A percentile compares a stretch with the other conserved stretches of the same genome.
Evolutionary conservation across 129 eudicot species (phyloP).

Genomic region (Ambrosia artemisiifolia): DNA sequence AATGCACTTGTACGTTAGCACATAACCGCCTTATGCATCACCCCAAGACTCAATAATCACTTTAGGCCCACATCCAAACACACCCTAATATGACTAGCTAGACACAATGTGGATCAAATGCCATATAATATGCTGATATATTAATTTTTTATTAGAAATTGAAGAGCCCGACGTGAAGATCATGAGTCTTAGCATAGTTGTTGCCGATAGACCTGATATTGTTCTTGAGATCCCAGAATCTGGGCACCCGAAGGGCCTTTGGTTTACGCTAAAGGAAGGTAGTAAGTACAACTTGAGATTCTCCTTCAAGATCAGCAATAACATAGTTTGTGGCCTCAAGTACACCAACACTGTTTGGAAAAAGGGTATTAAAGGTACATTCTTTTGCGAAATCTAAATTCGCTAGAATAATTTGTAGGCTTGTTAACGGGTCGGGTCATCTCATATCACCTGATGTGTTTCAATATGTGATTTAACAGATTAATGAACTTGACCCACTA

Average conservation of each 20-base stretch:
- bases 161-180: constrained; percentile 73
- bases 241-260: constrained; percentile 57
- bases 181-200: constrained; percentile 50
- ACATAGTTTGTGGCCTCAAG: constrained; percentile 75
- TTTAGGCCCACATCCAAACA: not conserved
- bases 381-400: not conserved
- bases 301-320: constrained; percentile 58
- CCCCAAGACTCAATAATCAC: too few relatives aligned
- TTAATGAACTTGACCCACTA: not conserved
- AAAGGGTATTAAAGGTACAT: constrained; percentile 66
- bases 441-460: not conserved
- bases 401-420: not conserved
- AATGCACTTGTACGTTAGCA: too few relatives aligned
- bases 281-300: constrained; percentile 53
- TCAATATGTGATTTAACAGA: not conserved
- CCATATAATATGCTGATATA: constrained; percentile 12
- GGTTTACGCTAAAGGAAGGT: constrained; percentile 82
- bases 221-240: constrained; percentile 60
- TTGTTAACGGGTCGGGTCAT: not conserved
- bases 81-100: not conserved
- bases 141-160: constrained; percentile 33
- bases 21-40: too few relatives aligned
- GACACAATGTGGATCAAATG: not conserved
- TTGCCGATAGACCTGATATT: constrained; percentile 52
- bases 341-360: constrained; percentile 75